Percentiles rank a stretch among this genome's conserved stretches.
Evolutionary conservation across 495 filamentous ascomycete species (phyloP).

Genomic region (Delitschia confertaspora): DNA sequence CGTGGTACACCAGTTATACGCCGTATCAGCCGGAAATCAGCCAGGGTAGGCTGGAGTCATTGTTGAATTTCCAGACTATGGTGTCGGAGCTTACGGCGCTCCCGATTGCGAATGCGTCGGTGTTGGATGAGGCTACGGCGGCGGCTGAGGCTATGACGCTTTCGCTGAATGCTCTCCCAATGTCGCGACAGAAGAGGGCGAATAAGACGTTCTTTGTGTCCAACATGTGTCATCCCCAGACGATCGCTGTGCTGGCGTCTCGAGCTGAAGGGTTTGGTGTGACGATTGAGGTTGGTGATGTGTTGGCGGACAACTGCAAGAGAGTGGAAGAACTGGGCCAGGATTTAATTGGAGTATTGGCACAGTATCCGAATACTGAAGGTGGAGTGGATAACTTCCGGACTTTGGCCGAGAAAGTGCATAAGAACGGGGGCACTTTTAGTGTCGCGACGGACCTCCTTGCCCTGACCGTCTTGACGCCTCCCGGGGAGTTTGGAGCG

Average conservation of each 20-base stretch:
- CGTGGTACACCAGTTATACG: constrained; percentile 98
- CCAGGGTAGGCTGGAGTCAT: constrained; percentile 69
- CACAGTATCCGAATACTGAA: constrained; percentile 90
- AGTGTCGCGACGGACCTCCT: constrained; percentile 87
- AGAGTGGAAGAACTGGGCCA: constrained; percentile 65
- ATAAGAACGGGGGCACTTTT: constrained; percentile 71
- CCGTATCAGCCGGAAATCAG: constrained; percentile 98
- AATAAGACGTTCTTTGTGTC: constrained; percentile 81
- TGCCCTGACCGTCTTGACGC: constrained; percentile 80
- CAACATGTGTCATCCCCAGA: constrained; percentile 78
- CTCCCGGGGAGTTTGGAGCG: constrained; percentile 91
- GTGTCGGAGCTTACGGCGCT: constrained; percentile 84
- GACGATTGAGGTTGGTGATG: constrained; percentile 62
- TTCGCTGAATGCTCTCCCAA: constrained; percentile 68
- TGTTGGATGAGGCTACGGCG: constrained; percentile 89
- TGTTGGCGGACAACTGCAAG: constrained; percentile 53
- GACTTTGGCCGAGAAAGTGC: constrained; percentile 63
- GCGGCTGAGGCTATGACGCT: constrained; percentile 97
- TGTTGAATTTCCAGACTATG: constrained; percentile 95
- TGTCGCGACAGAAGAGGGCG: constrained; percentile 60
- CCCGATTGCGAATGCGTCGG: constrained; percentile 85
- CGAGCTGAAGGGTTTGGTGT: constrained; percentile 94
- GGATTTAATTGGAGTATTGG: constrained; percentile 81
- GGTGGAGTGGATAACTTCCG: constrained; percentile 73
- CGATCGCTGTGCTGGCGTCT: constrained; percentile 73